phyloP scores from a whole-genome alignment of 805 yeast genomes.

The Suhomyces emberorum region DNA sequence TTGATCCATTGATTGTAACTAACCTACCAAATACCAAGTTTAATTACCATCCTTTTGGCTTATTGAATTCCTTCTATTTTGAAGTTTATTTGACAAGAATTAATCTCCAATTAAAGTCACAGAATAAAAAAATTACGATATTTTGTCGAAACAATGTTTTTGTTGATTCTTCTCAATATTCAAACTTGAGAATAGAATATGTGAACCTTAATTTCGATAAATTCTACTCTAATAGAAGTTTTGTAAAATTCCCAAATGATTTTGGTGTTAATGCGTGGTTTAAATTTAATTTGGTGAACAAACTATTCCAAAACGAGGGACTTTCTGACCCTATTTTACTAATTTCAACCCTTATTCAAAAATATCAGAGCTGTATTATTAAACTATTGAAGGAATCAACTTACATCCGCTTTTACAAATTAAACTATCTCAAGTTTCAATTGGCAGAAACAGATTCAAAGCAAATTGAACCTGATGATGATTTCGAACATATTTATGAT shows the following conservation, averaged over 20 bases:
- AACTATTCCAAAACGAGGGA: constrained; percentile 8
- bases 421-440: constrained; percentile 5
- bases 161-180: constrained; percentile 8
- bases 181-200: constrained; percentile 14
- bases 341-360: constrained; percentile 5
- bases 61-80: constrained; percentile 17
- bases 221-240: constrained; percentile 7
- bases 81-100: constrained; percentile 14
- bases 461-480: background rate
- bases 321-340: constrained; percentile 8
- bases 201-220: constrained; percentile 14
- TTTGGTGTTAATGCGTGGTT: constrained; percentile 15
- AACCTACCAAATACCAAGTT: constrained; percentile 5
- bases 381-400: constrained; percentile 7
- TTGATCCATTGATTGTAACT: constrained; percentile 20
- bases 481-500: background rate
- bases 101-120: constrained; percentile 11
- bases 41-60: constrained; percentile 18
- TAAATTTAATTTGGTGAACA: constrained; percentile 11
- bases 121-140: constrained; percentile 13
- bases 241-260: constrained; percentile 16
- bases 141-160: constrained; percentile 15
- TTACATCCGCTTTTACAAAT: constrained; percentile 2
- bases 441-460: background rate
- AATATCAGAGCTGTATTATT: constrained; percentile 9